Percentiles rank a stretch among this genome's conserved stretches.
Evolutionary conservation across 805 yeast species (phyloP).

Genomic region (Teunomyces atbi): DNA sequence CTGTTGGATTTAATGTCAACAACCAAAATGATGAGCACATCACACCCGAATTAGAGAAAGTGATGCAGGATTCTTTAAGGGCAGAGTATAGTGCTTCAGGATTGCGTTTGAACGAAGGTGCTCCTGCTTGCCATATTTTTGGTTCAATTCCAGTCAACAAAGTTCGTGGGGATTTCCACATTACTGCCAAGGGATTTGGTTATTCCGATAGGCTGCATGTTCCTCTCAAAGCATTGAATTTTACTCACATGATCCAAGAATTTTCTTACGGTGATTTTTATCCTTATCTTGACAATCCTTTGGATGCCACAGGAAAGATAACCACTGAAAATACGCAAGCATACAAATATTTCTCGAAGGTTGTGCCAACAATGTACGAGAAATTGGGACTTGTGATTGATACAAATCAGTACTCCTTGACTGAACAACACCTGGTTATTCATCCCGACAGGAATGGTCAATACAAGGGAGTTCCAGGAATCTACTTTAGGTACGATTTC

Average conservation of each 20-base stretch:
- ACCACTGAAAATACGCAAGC: constrained; percentile 49
- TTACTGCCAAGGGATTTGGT: constrained; percentile 75
- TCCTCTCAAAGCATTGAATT: constrained; percentile 56
- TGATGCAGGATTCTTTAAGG: constrained; percentile 61
- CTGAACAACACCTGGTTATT: constrained; percentile 43
- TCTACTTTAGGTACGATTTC: constrained; percentile 79
- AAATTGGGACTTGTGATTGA: constrained; percentile 70
- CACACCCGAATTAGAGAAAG: constrained; percentile 62
- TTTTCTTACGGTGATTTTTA: constrained; percentile 88
- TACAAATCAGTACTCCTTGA: constrained; percentile 82
- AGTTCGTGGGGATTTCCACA: constrained; percentile 81
- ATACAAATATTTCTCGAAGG: constrained; percentile 67
- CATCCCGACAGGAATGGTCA: constrained; percentile 12
- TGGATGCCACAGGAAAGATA: constrained; percentile 68
- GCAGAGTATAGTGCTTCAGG: constrained; percentile 59
- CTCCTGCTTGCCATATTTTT: constrained; percentile 82
- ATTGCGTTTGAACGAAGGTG: constrained; percentile 44
- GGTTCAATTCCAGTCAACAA: constrained; percentile 83
- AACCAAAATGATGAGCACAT: constrained; percentile 47
- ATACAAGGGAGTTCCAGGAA: constrained; percentile 61
- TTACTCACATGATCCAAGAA: constrained; percentile 82
- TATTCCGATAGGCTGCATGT: constrained; percentile 49
- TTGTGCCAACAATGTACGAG: constrained; percentile 79
- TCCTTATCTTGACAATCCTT: constrained; percentile 84
- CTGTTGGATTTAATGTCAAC: constrained; percentile 46